These are phyloP conservation scores for Colletotrichum sojae DNA, from an alignment of 2,329 filamentous ascomycete genomes.

Conservation along the genomic window DNA sequence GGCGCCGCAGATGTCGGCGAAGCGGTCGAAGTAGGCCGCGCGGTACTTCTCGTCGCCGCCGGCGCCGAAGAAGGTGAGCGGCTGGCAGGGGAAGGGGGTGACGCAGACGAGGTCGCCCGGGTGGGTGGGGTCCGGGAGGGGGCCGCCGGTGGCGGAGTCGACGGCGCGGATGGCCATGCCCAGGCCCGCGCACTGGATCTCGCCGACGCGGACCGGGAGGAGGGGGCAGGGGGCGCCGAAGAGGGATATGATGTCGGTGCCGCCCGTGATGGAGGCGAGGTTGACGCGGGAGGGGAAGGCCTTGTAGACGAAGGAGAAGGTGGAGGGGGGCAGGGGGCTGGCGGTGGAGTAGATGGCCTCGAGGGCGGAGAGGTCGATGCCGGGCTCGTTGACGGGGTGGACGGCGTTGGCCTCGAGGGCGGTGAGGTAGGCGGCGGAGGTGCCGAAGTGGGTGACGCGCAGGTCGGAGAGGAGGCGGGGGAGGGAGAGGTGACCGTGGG, in stretches of 20 bases:
- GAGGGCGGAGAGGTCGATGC: constrained; percentile 73
- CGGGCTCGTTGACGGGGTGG: constrained; percentile 68
- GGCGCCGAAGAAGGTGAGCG: constrained; percentile 87
- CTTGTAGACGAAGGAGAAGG: constrained; percentile 90
- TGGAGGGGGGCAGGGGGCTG: constrained; percentile 91
- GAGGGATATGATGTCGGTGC: constrained; percentile 95
- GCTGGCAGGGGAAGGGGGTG: constrained; percentile 90
- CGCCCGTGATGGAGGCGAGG: constrained; percentile 93
- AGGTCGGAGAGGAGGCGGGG: constrained; percentile 85
- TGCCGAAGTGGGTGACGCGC: constrained; percentile 92
- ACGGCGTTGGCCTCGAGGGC: constrained; percentile 86
- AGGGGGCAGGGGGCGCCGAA: constrained; percentile 89
- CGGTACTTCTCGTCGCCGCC: constrained; percentile 83
- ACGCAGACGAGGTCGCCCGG: constrained; percentile 92
- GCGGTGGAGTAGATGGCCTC: constrained; percentile 95
- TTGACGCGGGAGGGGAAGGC: constrained; percentile 87
- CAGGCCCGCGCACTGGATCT: constrained; percentile 83
- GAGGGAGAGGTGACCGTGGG: constrained; percentile 84
- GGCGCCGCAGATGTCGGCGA: constrained; percentile 62
- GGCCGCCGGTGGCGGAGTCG: constrained; percentile 69
- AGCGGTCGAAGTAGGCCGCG: constrained; percentile 89
- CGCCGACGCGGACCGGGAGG: constrained; percentile 78
- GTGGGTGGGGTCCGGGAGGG: constrained; percentile 69
- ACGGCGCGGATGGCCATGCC: constrained; percentile 82
- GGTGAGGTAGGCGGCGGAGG: constrained; percentile 93